Conservation (phyloP, 108 stramenopile genomes). For the Aurantiochytrium sp. region DNA sequence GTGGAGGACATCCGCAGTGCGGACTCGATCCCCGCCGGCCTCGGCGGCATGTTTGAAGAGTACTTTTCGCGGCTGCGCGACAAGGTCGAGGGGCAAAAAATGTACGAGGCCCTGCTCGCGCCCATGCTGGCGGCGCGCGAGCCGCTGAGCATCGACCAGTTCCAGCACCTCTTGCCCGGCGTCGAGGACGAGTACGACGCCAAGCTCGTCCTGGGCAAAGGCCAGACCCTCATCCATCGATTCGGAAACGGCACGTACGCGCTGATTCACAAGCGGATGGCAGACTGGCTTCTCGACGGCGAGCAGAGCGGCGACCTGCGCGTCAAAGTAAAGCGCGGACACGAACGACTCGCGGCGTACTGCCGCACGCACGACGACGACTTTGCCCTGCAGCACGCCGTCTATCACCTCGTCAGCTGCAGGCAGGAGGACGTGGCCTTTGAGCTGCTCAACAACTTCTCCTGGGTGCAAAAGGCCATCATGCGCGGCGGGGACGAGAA, state of each 20-base stretch:
- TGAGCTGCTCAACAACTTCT: not conserved
- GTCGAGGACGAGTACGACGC: not conserved
- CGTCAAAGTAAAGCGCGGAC: not conserved
- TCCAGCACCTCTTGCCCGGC: not conserved
- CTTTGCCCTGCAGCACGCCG: not conserved
- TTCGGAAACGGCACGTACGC: not conserved
- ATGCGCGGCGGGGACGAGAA: not conserved
- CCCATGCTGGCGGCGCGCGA: not conserved
- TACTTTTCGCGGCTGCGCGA: not conserved
- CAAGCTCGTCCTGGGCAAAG: not conserved
- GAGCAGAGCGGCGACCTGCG: not conserved
- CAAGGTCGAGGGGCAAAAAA: not conserved
- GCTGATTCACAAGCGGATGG: not conserved
- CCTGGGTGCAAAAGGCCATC: not conserved
- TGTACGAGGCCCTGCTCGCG: not conserved
- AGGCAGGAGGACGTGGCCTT: not conserved
- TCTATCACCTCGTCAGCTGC: not conserved
- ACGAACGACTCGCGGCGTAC: not conserved
- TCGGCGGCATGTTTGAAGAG: not conserved
- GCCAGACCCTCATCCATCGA: not conserved
- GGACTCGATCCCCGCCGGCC: not conserved
- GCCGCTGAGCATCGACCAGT: not conserved
- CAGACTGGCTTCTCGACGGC: not conserved
- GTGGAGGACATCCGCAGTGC: not conserved
- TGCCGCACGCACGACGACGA: not conserved